Evolutionary conservation across 1,139 yeast species (phyloP).

Genomic region (Pneumocystis oryctolagi): DNA sequence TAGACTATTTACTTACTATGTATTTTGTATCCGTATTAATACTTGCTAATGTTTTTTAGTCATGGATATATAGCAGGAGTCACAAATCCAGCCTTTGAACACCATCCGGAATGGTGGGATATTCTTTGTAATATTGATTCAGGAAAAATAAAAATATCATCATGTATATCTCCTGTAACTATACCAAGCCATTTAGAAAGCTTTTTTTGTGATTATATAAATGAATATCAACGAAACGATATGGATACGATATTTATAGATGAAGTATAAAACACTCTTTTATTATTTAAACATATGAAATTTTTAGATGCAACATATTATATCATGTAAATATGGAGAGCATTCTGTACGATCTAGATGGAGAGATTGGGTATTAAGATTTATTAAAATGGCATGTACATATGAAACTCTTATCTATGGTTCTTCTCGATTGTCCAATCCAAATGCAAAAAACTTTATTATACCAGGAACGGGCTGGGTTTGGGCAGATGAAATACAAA

Average conservation of each 20-base stretch:
- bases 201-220: slow-evolving; percentile 4
- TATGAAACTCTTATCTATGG: slow-evolving; percentile 22
- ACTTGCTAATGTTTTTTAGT: not conserved
- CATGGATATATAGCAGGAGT: slow-evolving; percentile 51
- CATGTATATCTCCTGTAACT: slow-evolving; percentile 4
- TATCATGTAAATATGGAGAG: slow-evolving; percentile 25
- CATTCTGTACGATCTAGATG: slow-evolving; percentile 23
- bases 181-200: slow-evolving; percentile 8
- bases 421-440: slow-evolving; percentile 22
- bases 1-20: slow-evolving; percentile 36
- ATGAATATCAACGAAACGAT: slow-evolving; percentile 10
- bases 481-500: slow-evolving; percentile 22
- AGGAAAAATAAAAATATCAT: slow-evolving; percentile 29
- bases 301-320: slow-evolving; percentile 19
- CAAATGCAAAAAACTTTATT: slow-evolving; percentile 16
- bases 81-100: slow-evolving; percentile 49
- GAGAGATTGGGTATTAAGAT: slow-evolving; percentile 22
- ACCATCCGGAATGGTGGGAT: slow-evolving; percentile 47
- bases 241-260: slow-evolving; percentile 22
- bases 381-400: slow-evolving; percentile 23
- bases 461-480: slow-evolving; percentile 25
- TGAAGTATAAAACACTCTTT: slow-evolving; percentile 14
- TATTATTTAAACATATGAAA: not conserved
- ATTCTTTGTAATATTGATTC: slow-evolving; percentile 42
- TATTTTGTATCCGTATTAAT: not conserved